phyloP scores from a whole-genome alignment of 441 rosid genomes.

The Erodium texanum region DNA sequence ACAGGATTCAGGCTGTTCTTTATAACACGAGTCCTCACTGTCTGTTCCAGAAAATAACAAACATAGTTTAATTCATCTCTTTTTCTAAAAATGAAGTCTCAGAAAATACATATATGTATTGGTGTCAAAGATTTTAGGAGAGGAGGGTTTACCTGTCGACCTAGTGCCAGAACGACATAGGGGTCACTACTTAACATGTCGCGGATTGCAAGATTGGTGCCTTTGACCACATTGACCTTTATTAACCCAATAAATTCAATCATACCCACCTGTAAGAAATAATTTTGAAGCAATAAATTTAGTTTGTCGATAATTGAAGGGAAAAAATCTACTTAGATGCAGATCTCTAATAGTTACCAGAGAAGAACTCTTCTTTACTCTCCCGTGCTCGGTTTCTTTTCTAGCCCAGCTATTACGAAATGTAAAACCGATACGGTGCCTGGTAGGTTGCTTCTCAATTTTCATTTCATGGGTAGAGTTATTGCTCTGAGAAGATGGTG shows the following conservation, averaged over 20 bases:
- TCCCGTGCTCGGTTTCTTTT: slow-evolving; percentile 55
- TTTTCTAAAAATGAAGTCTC: background rate
- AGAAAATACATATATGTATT: background rate
- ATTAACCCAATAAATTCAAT: slow-evolving; percentile 89
- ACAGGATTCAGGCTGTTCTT: slow-evolving; percentile 93
- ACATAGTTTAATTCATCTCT: background rate
- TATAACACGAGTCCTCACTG: slow-evolving; percentile 83
- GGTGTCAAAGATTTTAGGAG: slow-evolving; percentile 6
- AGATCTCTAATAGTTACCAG: slow-evolving; percentile 34
- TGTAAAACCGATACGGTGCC: slow-evolving; percentile 58
- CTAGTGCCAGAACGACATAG: slow-evolving; percentile 72
- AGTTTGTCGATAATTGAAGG: too few relatives aligned
- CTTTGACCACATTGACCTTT: slow-evolving; percentile 87
- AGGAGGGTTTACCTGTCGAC: slow-evolving; percentile 54
- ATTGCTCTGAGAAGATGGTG: slow-evolving; percentile 31
- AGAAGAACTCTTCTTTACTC: slow-evolving; percentile 51
- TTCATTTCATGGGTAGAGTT: slow-evolving; percentile 35
- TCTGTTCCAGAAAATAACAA: slow-evolving; percentile 35
- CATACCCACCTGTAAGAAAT: slow-evolving; percentile 78
- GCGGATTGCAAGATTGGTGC: slow-evolving; percentile 84
- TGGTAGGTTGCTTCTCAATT: slow-evolving; percentile 47
- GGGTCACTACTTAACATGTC: slow-evolving; percentile 90
- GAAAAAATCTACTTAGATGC: background rate
- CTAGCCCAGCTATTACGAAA: slow-evolving; percentile 88
- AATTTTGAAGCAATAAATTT: slow-evolving; percentile 18